Conservation (phyloP, 305 asterid species). For the Fraxinus baroniana region DNA sequence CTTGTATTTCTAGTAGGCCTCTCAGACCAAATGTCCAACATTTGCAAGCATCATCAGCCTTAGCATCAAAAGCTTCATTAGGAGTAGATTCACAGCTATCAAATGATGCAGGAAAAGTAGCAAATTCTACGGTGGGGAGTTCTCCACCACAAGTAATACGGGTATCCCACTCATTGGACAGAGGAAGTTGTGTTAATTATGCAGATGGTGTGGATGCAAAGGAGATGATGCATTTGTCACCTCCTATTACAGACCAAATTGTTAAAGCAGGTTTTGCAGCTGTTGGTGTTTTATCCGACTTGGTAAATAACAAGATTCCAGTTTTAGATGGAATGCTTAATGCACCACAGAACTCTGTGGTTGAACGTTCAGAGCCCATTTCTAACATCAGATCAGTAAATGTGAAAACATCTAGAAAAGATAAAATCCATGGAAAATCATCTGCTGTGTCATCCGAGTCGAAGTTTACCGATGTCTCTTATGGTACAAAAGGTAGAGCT, state of each 20-base stretch:
- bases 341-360: conserved; percentile 41
- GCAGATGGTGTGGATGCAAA: conserved; percentile 35
- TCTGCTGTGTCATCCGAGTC: conserved; percentile 35
- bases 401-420: conserved; percentile 42
- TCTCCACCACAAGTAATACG: conserved; percentile 40
- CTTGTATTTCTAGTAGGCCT: conserved; percentile 56
- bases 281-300: conserved; percentile 68
- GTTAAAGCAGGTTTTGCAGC: conserved; percentile 91
- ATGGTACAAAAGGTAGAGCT: conserved; percentile 32
- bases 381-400: conserved; percentile 44
- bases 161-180: conserved; percentile 29
- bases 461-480: conserved; percentile 20
- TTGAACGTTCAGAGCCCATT: conserved; percentile 46
- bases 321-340: conserved; percentile 42
- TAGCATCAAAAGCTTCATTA: conserved; percentile 46
- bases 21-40: conserved; percentile 45
- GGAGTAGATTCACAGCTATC: conserved; percentile 52
- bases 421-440: conserved; percentile 38
- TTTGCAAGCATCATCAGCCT: conserved; percentile 39
- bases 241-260: conserved; percentile 67
- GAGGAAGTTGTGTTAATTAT: conserved; percentile 41
- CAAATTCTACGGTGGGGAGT: conserved; percentile 31
- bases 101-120: conserved; percentile 44
- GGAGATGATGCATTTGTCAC: conserved; percentile 39
- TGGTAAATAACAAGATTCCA: conserved; percentile 71